Conservation (phyloP, 129 eudicot genomes). For the Smallanthus sonchifolius region DNA sequence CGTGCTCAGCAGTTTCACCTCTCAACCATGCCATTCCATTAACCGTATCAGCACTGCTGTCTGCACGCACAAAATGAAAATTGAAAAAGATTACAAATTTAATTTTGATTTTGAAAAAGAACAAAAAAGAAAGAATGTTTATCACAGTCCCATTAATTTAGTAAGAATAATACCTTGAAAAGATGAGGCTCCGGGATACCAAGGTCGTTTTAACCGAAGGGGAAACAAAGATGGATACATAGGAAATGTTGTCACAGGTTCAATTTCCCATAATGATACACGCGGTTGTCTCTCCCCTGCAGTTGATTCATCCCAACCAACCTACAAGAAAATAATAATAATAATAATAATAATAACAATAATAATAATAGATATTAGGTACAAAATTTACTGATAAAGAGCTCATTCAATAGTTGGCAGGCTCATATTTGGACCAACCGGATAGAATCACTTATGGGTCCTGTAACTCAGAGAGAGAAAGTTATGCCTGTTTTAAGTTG, state of each 20-base stretch:
- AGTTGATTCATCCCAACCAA: conserved; percentile 99
- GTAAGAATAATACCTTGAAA: conserved; percentile 56
- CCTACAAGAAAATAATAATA: conserved; percentile 35
- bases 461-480: too few species aligned
- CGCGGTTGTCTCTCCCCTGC: conserved; percentile 98
- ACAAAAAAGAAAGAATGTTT: background rate
- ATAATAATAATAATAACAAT: background rate
- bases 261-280: conserved; percentile 95
- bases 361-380: background rate
- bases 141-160: background rate
- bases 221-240: conserved; percentile 98
- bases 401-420: background rate
- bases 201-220: conserved; percentile 82
- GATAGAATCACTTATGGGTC: background rate
- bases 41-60: conserved; percentile 56
- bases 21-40: conserved; percentile 82
- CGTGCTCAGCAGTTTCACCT: conserved; percentile 73
- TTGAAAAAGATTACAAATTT: background rate
- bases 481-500: background rate
- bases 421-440: too few species aligned
- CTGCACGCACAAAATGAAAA: conserved; percentile 26
- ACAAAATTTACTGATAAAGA: background rate
- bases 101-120: background rate
- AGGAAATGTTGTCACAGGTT: conserved; percentile 96
- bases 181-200: conserved; percentile 95